Evolutionary conservation across 2,329 filamentous ascomycete genomes (phyloP).

Genomic region (Venturia nashicola): DNA sequence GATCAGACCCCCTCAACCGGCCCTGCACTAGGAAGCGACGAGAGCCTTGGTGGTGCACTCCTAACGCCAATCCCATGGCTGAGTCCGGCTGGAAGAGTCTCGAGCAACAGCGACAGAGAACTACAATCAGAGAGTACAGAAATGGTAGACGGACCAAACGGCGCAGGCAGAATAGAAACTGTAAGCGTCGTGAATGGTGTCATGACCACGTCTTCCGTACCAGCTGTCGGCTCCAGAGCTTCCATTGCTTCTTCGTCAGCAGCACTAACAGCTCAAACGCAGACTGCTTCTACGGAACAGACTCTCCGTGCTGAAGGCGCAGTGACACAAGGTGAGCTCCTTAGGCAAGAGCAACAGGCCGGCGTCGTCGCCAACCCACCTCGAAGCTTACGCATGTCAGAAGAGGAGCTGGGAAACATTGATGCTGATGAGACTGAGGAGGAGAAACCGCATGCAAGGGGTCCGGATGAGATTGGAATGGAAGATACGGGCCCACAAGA

Average conservation of each 20-base stretch:
- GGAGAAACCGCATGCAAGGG: constrained; percentile 62
- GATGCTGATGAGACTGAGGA: constrained; percentile 18
- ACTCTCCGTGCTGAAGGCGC: constrained; percentile 33
- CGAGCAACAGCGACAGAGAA: constrained; percentile 34
- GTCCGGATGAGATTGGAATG: constrained; percentile 73
- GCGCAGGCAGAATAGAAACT: constrained; percentile 67
- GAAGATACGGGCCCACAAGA: constrained; percentile 69
- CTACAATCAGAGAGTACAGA: constrained; percentile 63
- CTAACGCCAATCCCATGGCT: constrained; percentile 94
- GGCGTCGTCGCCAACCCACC: constrained; percentile 55
- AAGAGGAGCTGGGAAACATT: constrained; percentile 7
- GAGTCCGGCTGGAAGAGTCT: constrained; percentile 12
- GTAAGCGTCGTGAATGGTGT: constrained; percentile 67
- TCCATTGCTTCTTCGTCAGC: neutral
- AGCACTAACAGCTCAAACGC: neutral
- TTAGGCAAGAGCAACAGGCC: constrained; percentile 76
- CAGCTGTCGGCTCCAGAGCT: neutral
- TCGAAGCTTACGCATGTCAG: constrained; percentile 4
- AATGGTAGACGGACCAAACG: constrained; percentile 71
- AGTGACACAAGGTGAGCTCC: constrained; percentile 71
- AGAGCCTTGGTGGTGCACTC: constrained; percentile 77
- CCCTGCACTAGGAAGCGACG: constrained; percentile 60
- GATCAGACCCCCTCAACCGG: constrained; percentile 20
- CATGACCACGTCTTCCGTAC: constrained; percentile 5
- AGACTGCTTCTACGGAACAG: constrained; percentile 17